These are phyloP conservation scores for Lactifluus rugatus DNA, from an alignment of 768 basidiomycete genomes.

Conservation along the genomic window DNA sequence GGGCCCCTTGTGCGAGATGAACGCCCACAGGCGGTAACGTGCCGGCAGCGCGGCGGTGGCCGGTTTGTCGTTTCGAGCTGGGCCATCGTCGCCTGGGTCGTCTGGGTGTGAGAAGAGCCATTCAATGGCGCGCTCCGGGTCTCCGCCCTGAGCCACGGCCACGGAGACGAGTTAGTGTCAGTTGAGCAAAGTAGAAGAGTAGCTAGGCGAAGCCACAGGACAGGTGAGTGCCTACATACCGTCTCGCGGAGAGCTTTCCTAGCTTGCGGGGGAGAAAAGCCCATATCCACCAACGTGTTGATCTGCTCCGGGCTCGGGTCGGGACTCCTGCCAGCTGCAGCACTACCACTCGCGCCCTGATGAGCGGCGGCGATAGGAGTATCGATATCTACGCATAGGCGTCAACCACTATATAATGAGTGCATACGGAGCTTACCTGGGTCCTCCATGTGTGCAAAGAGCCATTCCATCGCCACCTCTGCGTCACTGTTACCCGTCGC, in stretches of 20 bases:
- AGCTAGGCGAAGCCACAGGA: not conserved
- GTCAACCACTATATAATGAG: too few species aligned
- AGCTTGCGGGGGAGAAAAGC: conserved; percentile 77
- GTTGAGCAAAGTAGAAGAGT: not conserved
- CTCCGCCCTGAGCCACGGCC: conserved; percentile 40
- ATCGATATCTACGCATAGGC: conserved; percentile 86
- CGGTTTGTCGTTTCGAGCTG: not conserved
- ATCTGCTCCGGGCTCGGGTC: conserved; percentile 69
- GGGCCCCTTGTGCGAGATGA: conserved; percentile 95
- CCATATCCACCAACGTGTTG: conserved; percentile 77
- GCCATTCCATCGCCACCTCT: conserved; percentile 90
- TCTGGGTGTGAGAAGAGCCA: conserved; percentile 95
- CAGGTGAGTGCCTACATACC: conserved; percentile 35
- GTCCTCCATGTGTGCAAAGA: conserved; percentile 93
- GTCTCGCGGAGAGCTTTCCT: conserved; percentile 81
- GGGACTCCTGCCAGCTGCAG: conserved; percentile 21
- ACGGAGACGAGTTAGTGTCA: not conserved
- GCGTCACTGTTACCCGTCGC: conserved; percentile 73
- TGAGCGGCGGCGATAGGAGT: conserved; percentile 42
- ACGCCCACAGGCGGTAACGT: conserved; percentile 75
- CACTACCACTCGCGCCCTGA: conserved; percentile 18
- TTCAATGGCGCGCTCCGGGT: conserved; percentile 82
- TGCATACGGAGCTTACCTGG: conserved; percentile 47
- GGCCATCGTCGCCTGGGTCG: conserved; percentile 58
- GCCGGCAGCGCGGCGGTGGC: conserved; percentile 44